Percentiles rank a stretch among this genome's conserved stretches.
Evolutionary conservation across 345 rosid genomes (phyloP).

Genomic region (Diplotaxis tenuifolia): DNA sequence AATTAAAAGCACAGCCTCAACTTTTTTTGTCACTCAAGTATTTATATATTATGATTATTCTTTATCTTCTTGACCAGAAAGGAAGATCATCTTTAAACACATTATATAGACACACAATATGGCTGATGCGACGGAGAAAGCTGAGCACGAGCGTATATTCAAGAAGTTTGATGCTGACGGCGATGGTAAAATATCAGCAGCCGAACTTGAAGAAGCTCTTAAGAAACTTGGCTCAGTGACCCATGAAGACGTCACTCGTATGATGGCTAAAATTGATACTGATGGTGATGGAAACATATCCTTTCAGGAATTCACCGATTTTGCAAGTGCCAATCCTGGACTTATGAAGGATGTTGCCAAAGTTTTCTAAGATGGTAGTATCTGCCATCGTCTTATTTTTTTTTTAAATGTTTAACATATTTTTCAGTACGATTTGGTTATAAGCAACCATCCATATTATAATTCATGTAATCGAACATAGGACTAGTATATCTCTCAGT

Average conservation of each 20-base stretch:
- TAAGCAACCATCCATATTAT: background rate
- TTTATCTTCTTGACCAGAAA: background rate
- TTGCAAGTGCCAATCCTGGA: constrained; percentile 78
- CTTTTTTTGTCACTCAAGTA: background rate
- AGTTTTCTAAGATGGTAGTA: constrained; percentile 42
- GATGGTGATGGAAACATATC: constrained; percentile 88
- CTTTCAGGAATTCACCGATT: constrained; percentile 57
- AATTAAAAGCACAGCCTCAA: constrained; percentile 28
- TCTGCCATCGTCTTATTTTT: background rate
- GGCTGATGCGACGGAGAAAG: constrained; percentile 58
- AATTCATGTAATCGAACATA: too few species aligned
- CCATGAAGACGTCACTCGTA: constrained; percentile 55
- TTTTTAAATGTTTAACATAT: background rate
- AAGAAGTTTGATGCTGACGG: constrained; percentile 76
- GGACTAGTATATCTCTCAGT: too few species aligned
- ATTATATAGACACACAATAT: constrained; percentile 22
- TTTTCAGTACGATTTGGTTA: background rate
- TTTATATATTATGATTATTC: constrained; percentile 10
- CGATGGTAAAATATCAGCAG: constrained; percentile 70
- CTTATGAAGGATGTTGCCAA: constrained; percentile 87
- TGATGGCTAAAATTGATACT: constrained; percentile 91
- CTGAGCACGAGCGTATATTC: constrained; percentile 67
- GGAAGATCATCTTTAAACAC: background rate
- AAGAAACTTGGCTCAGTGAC: constrained; percentile 65
- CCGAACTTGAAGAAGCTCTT: constrained; percentile 70